phyloP scores from a whole-genome alignment of 176 grass and related monocot species.

The Carex myosuroides region DNA sequence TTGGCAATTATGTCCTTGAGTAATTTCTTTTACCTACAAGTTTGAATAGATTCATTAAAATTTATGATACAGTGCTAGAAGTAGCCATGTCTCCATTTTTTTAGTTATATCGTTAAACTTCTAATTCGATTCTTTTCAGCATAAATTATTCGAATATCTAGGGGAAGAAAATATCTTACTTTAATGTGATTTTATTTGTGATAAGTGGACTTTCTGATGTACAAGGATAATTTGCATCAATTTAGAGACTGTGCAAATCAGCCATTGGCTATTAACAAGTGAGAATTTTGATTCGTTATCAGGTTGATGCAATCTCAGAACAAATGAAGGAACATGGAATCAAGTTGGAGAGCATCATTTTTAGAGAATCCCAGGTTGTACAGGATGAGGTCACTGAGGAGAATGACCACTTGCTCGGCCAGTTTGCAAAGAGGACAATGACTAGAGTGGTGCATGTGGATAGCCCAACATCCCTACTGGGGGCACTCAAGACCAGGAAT shows the following conservation, averaged over 20 bases:
- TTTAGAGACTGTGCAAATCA: background rate
- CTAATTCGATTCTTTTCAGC: background rate
- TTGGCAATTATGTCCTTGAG: background rate
- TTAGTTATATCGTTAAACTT: background rate
- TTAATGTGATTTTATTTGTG: background rate
- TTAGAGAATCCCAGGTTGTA: conserved; percentile 45
- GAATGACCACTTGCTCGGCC: conserved; percentile 64
- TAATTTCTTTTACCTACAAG: background rate
- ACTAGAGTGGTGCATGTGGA: conserved; percentile 63
- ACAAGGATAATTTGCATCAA: background rate
- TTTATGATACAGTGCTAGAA: background rate
- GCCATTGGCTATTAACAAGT: background rate
- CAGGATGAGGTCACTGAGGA: conserved; percentile 47
- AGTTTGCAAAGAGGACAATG: conserved; percentile 53
- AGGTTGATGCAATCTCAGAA: conserved; percentile 59
- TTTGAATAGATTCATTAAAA: background rate
- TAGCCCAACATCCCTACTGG: conserved; percentile 61
- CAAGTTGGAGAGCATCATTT: conserved; percentile 61
- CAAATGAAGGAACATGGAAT: conserved; percentile 82
- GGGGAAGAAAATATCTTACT: background rate
- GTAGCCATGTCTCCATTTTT: background rate
- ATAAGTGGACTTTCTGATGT: background rate
- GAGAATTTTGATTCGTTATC: background rate
- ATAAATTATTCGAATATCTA: background rate
- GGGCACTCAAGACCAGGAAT: conserved; percentile 80